Base-by-base conservation (phyloP, 805 yeast genomes). In the Lipomyces chichibuensis region DNA sequence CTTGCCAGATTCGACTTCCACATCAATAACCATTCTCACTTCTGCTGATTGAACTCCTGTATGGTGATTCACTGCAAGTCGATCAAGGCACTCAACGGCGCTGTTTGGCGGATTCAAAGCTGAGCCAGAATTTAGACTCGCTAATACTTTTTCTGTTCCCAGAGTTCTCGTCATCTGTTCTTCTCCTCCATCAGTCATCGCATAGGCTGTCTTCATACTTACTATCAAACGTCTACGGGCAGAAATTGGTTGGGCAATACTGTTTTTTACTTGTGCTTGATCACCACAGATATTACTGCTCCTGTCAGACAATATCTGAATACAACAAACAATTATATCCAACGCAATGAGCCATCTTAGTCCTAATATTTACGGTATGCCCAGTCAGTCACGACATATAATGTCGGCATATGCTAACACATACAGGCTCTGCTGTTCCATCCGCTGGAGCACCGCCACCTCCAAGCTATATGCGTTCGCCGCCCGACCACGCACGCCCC, bases 401-500 rank as follows among this genome's bases (percentile, higher is more conserved):
- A 32, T 20, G n/a, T 25, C 17, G 55, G n/a, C 55, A 6, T 25
- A 20, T 23, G 55, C 17, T 52, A 17, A 43, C 49, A 6, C 0
- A 3, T 9, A 14, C 55, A 52, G 55, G 55, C n/a, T 52, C 55
- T 17, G 55, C 32, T 9, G 33, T 29, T 14, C 55, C 55, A 7
- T 52, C 55, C 7, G 32, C 55, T 4, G 17, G 33, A 13, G 17
- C 33, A 52, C 33, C 55, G 27, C 55, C 55, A 52, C 33, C 33
- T 11, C 33, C 55, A 20, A 25, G 33, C 20, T 29, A 25, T 9
- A 13, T 25, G 33, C 55, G 55, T 9, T 52, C 55, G 6, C 55
- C 55, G 55, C 55, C 55, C n/a, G 55, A 52, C 55, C 55, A 29
- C 33, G 55, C 55, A 27, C 55, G 55, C 3, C 29, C 29, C 5